Evolutionary conservation across 805 yeast species (phyloP).

Genomic region (Yamadazyma kitorensis): DNA sequence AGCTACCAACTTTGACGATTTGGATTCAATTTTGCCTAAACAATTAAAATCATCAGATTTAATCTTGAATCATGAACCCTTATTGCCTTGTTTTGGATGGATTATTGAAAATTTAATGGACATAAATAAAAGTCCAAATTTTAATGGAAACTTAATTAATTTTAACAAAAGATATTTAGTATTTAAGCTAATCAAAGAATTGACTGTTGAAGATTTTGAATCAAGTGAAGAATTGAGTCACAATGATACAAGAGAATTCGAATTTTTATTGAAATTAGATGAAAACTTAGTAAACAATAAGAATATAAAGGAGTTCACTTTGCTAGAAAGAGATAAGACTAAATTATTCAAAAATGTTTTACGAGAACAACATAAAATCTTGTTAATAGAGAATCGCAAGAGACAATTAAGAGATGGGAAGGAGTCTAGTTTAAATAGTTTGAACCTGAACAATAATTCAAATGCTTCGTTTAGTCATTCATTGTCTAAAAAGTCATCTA

Average conservation of each 20-base stretch:
- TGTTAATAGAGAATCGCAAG: constrained; percentile 31
- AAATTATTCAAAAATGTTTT: constrained; percentile 29
- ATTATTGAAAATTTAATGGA: constrained; percentile 75
- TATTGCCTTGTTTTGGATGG: constrained; percentile 93
- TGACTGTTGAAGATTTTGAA: constrained; percentile 32
- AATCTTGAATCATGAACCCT: constrained; percentile 36
- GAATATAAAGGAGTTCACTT: constrained; percentile 33
- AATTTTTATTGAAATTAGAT: constrained; percentile 49
- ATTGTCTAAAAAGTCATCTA: constrained; percentile 28
- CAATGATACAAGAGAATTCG: constrained; percentile 45
- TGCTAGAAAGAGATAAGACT: constrained; percentile 21
- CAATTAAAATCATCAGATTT: constrained; percentile 25
- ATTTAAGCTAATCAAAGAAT: constrained; percentile 37
- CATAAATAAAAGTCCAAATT: constrained; percentile 62
- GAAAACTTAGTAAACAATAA: constrained; percentile 32
- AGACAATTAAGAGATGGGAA: constrained; percentile 19
- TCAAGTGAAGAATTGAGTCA: constrained; percentile 18
- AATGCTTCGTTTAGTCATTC: constrained; percentile 4
- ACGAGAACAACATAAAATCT: constrained; percentile 30
- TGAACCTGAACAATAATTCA: constrained; percentile 3
- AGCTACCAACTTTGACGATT: constrained; percentile 21
- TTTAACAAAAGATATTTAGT: constrained; percentile 66
- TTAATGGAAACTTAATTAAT: constrained; percentile 67
- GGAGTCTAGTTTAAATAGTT: constrained; percentile 1
- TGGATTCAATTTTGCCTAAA: constrained; percentile 30